Base-by-base conservation (phyloP, 129 eudicot species). In the Ambrosia artemisiifolia region DNA sequence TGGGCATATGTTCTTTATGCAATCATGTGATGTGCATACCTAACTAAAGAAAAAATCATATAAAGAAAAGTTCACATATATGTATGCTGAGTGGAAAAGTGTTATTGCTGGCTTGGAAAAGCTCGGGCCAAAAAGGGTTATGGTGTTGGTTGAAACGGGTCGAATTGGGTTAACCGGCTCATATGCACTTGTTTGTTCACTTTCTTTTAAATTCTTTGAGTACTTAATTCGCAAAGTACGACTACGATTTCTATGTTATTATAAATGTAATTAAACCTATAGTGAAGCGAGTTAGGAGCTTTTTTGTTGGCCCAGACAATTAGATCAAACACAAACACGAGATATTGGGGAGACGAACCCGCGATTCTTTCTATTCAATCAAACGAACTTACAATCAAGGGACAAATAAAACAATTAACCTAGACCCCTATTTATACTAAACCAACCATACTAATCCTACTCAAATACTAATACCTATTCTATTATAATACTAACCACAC, bases 11-110 rank as follows among this genome's bases (percentile, higher is more conserved):
- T 62, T 47, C 62, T 61, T 40, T 47, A 34, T 63, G 61, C 48
- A 62, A 61, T 61, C 62, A 73, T 73, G 49, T 73, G 69, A 73
- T 62, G 34, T 73, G 70, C 70, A 73, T 73, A 69, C 63, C 59
- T 18, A 73, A 19, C 63, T 62, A 73, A 62, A 63, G 33, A 18
- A 62, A 61, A 32, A 49, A 57, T 17, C 62, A 48, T 49, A 62
- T 48, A 73, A 62, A 73, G 40, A 62, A 44, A 32, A 73, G 71
- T 8, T 33, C 71, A 63, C 63, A 6, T 19, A 73, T 51, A 20
- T 70, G 28, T 17, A 57, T 63, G 63, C 50, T 43, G 36, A 63
- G 65, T 63, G 63, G 48, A 49, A 73, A 62, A 62, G 78, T 63
- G 78, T 13, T 63, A 17, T 62, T 47, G 19, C 63, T 73, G 57